Evolutionary conservation across 306 rosid genomes (phyloP).

Genomic region (Sindora glabra): DNA sequence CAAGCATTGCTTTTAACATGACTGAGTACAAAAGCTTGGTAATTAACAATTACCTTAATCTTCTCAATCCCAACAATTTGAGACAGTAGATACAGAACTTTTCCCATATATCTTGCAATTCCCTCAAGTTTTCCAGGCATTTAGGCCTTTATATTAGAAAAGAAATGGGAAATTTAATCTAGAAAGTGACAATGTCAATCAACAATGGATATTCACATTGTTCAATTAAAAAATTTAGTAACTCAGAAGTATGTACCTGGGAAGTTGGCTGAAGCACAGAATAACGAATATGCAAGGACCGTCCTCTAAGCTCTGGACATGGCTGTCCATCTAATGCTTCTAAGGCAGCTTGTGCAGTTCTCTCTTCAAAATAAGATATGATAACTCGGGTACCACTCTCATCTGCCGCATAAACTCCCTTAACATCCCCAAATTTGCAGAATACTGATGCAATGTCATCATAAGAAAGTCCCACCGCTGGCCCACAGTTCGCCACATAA

Average conservation of each 20-base stretch:
- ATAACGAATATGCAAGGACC: conserved; percentile 64
- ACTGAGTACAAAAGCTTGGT: neutral
- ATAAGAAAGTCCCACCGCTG: conserved; percentile 55
- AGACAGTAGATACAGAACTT: neutral
- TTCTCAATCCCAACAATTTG: neutral
- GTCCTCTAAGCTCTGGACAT: conserved; percentile 59
- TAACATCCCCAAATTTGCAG: conserved; percentile 50
- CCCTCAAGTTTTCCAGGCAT: neutral
- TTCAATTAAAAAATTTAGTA: neutral
- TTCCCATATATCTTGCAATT: neutral
- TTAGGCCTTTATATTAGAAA: neutral
- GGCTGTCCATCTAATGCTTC: conserved; percentile 52
- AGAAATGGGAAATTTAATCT: neutral
- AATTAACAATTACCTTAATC: neutral
- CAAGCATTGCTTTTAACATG: neutral
- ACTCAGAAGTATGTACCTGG: conserved; percentile 17
- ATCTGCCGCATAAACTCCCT: conserved; percentile 68
- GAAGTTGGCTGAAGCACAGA: conserved; percentile 54
- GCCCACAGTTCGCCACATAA: conserved; percentile 81
- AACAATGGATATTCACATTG: neutral
- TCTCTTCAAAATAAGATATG: conserved; percentile 40
- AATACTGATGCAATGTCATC: conserved; percentile 47
- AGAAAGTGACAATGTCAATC: neutral
- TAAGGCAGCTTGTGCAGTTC: conserved; percentile 52
- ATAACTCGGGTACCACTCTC: conserved; percentile 79